Evolutionary conservation across 2,329 filamentous ascomycete species (phyloP).

Genomic region (Geosmithia putterillii): DNA sequence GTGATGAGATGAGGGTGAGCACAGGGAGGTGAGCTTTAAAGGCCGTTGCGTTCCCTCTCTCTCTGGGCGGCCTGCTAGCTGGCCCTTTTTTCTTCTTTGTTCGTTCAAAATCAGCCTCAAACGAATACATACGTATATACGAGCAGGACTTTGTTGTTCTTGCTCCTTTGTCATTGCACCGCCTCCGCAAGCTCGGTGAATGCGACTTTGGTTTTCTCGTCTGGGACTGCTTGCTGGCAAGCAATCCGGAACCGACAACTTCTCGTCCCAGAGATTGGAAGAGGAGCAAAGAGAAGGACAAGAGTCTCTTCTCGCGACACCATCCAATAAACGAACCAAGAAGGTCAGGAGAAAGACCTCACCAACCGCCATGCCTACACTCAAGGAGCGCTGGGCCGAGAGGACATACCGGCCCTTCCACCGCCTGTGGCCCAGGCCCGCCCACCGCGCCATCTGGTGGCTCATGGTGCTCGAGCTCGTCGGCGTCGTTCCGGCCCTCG

Average conservation of each 20-base stretch:
- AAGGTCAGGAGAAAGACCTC: neutral
- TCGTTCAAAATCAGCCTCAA: too few relatives aligned
- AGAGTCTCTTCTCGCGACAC: neutral
- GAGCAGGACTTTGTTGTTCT: too few relatives aligned
- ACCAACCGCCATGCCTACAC: slow-evolving; percentile 3
- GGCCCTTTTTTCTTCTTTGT: neutral
- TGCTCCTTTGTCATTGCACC: too few relatives aligned
- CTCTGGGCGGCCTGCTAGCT: neutral
- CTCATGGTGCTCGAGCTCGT: slow-evolving; percentile 55
- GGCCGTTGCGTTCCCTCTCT: neutral
- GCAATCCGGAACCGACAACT: neutral
- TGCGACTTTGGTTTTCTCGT: neutral
- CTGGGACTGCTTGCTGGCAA: slow-evolving; percentile 1
- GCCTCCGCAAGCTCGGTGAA: neutral
- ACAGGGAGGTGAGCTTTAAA: neutral
- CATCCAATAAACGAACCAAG: neutral
- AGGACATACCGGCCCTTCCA: slow-evolving; percentile 41
- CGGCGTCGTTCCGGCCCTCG: slow-evolving; percentile 51
- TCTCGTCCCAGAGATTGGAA: neutral
- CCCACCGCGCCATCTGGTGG: slow-evolving; percentile 43
- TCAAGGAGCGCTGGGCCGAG: slow-evolving; percentile 6
- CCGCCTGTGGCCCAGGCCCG: slow-evolving; percentile 39
- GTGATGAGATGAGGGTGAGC: too few relatives aligned
- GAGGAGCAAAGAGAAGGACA: too few relatives aligned
- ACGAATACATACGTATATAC: too few relatives aligned